Conservation (phyloP, 2,329 filamentous ascomycete species). For the Neofusicoccum sp. region DNA sequence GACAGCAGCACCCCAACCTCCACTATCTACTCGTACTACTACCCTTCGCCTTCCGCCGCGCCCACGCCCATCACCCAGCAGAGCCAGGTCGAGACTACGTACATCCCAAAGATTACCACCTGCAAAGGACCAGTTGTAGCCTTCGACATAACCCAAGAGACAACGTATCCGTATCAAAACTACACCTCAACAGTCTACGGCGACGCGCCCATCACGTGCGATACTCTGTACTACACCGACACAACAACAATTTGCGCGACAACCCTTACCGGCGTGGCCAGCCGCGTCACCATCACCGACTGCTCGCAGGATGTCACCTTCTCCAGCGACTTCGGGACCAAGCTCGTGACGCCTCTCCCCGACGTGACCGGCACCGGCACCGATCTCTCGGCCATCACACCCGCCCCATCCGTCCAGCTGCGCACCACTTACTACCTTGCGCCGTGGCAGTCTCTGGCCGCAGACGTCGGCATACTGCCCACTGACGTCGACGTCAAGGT, state of each 20-base stretch:
- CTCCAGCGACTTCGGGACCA: constrained; percentile 48
- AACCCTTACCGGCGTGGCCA: constrained; percentile 44
- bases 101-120: constrained; percentile 45
- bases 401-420: constrained; percentile 40
- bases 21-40: constrained; percentile 2
- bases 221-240: constrained; percentile 44
- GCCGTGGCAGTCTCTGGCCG: constrained; percentile 47
- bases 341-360: constrained; percentile 41
- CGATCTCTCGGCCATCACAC: constrained; percentile 33
- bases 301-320: constrained; percentile 51
- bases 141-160: constrained; percentile 30
- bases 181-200: constrained; percentile 36
- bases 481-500: constrained; percentile 46
- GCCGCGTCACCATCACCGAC: constrained; percentile 44
- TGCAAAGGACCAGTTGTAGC: constrained; percentile 44
- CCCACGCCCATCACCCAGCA: constrained; percentile 45
- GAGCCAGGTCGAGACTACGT: constrained; percentile 48
- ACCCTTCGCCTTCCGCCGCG: constrained; percentile 39
- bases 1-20: neutral
- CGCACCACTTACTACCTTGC: constrained; percentile 49
- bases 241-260: constrained; percentile 49
- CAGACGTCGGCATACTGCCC: constrained; percentile 35
- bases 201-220: constrained; percentile 35
- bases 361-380: constrained; percentile 25
- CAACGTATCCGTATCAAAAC: constrained; percentile 38